Evolutionary conservation across 2,329 filamentous ascomycete genomes (phyloP).

Genomic region (Ascochyta koolunga): DNA sequence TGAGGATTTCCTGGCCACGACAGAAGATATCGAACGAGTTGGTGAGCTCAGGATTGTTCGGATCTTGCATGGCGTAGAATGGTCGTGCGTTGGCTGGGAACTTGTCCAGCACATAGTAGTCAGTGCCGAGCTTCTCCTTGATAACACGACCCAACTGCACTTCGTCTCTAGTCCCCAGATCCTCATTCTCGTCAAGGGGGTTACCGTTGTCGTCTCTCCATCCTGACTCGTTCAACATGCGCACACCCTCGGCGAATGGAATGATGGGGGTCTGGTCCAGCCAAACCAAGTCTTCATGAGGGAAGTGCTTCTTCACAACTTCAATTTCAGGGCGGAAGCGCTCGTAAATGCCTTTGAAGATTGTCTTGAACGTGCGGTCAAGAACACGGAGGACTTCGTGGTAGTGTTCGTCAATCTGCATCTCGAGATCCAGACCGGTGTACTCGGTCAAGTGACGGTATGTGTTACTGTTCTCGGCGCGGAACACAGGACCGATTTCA

Average conservation of each 20-base stretch:
- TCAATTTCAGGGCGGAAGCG: constrained; percentile 76
- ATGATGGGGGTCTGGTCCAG: constrained; percentile 83
- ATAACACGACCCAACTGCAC: constrained; percentile 83
- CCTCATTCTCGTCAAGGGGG: constrained; percentile 72
- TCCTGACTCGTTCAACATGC: constrained; percentile 78
- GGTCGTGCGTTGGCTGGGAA: constrained; percentile 84
- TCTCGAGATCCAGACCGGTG: constrained; percentile 90
- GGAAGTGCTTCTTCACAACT: constrained; percentile 80
- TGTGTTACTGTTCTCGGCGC: constrained; percentile 94
- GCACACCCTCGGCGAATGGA: constrained; percentile 77
- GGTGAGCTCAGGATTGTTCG: constrained; percentile 72
- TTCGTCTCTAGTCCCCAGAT: constrained; percentile 84
- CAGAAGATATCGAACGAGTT: constrained; percentile 97
- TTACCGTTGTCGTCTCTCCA: constrained; percentile 80
- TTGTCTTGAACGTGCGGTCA: constrained; percentile 80
- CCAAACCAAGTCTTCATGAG: constrained; percentile 85
- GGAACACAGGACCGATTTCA: constrained; percentile 88
- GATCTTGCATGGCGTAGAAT: constrained; percentile 89
- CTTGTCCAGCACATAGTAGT: constrained; percentile 94
- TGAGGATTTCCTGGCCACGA: constrained; percentile 89
- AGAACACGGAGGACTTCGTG: constrained; percentile 82
- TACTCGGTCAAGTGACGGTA: constrained; percentile 94
- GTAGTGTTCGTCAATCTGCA: constrained; percentile 88
- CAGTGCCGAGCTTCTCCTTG: constrained; percentile 83
- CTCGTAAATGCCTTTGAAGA: constrained; percentile 74